Percentiles rank a stretch among this genome's conserved stretches.
These are phyloP conservation scores for Keithomyces neogunnii DNA, from an alignment of 2,329 filamentous ascomycete genomes.

Conservation along the genomic window DNA sequence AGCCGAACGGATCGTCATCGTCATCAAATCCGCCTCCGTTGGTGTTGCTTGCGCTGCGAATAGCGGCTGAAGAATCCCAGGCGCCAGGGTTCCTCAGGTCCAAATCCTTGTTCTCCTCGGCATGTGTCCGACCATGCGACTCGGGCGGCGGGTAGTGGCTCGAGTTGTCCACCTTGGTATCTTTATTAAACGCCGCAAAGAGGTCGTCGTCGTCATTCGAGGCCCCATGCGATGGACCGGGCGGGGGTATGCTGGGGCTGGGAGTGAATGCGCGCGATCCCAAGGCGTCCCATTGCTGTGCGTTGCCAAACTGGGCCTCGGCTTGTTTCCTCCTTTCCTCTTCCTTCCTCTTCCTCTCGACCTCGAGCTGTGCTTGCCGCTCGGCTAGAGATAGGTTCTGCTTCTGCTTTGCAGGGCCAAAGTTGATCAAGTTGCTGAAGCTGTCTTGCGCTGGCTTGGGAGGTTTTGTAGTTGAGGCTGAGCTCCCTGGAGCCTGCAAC, in stretches of 20 bases:
- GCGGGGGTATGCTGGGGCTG: slow-evolving; percentile 19
- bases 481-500: slow-evolving; percentile 34
- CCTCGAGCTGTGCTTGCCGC: slow-evolving; percentile 60
- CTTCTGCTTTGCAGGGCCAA: slow-evolving; percentile 43
- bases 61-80: slow-evolving; percentile 32
- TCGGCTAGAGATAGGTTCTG: slow-evolving; percentile 72
- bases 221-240: slow-evolving; percentile 8
- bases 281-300: slow-evolving; percentile 67
- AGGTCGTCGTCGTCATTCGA: slow-evolving; percentile 43
- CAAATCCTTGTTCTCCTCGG: slow-evolving; percentile 28
- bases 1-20: slow-evolving; percentile 84
- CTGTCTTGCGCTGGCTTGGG: slow-evolving; percentile 56
- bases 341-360: slow-evolving; percentile 62
- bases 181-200: slow-evolving; percentile 58
- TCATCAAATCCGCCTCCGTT: slow-evolving; percentile 41
- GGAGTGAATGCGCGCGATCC: slow-evolving; percentile 44
- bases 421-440: slow-evolving; percentile 68
- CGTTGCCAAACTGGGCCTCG: slow-evolving; percentile 70
- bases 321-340: slow-evolving; percentile 62
- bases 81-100: slow-evolving; percentile 46
- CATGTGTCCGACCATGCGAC: slow-evolving; percentile 36
- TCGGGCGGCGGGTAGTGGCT: slow-evolving; percentile 53
- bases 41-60: background rate
- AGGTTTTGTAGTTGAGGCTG: slow-evolving; percentile 29
- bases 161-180: slow-evolving; percentile 58